Percentiles rank a stretch among this genome's conserved stretches.
Conservation (phyloP, 805 yeast species). For the Kockiozyma suomiensis region DNA sequence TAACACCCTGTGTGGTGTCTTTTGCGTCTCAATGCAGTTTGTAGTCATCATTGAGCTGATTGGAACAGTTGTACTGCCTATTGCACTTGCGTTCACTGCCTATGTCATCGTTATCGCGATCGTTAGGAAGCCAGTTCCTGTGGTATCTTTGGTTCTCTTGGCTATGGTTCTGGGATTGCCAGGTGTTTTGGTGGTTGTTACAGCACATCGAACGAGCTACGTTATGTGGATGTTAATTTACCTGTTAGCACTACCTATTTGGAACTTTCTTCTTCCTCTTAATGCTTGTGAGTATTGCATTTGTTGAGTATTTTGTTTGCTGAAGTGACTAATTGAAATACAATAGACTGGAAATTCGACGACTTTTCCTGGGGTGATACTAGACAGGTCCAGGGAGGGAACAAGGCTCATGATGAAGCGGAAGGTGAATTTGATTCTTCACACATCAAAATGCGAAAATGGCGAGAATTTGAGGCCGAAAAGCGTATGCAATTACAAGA, state of each 20-base stretch:
- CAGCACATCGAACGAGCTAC: constrained; percentile 74
- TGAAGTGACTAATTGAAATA: no score
- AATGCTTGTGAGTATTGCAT: constrained; percentile 45
- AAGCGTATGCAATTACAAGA: constrained; percentile 9
- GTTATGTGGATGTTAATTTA: constrained; percentile 79
- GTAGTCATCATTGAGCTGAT: constrained; percentile 79
- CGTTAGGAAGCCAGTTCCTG: constrained; percentile 74
- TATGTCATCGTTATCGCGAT: constrained; percentile 77
- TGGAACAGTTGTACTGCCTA: constrained; percentile 87
- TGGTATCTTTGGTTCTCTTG: constrained; percentile 72
- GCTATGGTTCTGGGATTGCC: constrained; percentile 84
- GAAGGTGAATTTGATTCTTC: constrained; percentile 91
- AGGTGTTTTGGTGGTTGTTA: constrained; percentile 74
- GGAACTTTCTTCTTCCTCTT: constrained; percentile 87
- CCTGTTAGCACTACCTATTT: constrained; percentile 77
- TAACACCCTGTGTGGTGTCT: constrained; percentile 89
- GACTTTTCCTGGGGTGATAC: constrained; percentile 98
- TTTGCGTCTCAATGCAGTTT: constrained; percentile 94
- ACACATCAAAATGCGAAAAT: constrained; percentile 83
- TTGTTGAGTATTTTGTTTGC: no score
- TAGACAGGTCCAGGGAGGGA: constrained; percentile 70
- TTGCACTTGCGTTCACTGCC: constrained; percentile 79
- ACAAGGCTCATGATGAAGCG: constrained; percentile 64
- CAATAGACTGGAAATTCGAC: constrained; percentile 95
- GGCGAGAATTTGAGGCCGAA: constrained; percentile 91